Percentiles rank a stretch among this genome's conserved stretches.
Conservation (phyloP, 1,284 basidiomycete genomes). For the Cerioporus squamosus region DNA sequence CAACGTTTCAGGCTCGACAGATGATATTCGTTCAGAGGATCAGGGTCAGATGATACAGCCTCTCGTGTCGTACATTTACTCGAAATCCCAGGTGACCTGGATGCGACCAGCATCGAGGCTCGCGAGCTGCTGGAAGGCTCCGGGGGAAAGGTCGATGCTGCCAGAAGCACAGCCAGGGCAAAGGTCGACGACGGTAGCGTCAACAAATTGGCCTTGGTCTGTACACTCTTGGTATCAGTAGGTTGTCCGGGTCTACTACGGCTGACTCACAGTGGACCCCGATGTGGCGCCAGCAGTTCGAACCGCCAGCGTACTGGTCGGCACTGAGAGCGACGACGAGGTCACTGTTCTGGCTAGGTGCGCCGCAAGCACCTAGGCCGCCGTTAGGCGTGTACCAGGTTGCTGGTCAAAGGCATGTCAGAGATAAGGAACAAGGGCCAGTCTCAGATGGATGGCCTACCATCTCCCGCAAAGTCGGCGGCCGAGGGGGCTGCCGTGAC, state of each 20-base stretch:
- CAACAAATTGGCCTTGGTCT: conserved; percentile 6
- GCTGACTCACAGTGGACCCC: not conserved
- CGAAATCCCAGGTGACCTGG: conserved; percentile 7
- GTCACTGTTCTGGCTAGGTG: conserved; percentile 11
- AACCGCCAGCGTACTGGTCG: conserved; percentile 9
- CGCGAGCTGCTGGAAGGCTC: not conserved
- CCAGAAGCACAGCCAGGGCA: conserved; percentile 3
- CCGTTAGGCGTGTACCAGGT: conserved; percentile 7
- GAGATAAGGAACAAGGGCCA: not conserved
- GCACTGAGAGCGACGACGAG: conserved; percentile 19
- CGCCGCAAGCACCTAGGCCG: conserved; percentile 7
- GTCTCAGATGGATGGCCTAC: not conserved
- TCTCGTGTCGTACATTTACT: not conserved
- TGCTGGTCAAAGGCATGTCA: not conserved
- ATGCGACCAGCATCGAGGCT: conserved; percentile 1
- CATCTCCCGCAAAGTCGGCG: not conserved
- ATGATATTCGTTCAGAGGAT: too few species aligned
- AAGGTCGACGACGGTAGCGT: conserved; percentile 3
- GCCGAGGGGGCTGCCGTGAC: not conserved
- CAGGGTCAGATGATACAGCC: too few species aligned
- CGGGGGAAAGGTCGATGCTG: conserved; percentile 10
- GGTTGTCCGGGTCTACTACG: not conserved
- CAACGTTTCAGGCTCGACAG: not conserved
- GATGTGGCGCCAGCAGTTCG: conserved; percentile 14
- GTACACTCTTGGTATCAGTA: not conserved